Conservation (phyloP, 2,329 filamentous ascomycete genomes). For the Ceratocystis albifundus region DNA sequence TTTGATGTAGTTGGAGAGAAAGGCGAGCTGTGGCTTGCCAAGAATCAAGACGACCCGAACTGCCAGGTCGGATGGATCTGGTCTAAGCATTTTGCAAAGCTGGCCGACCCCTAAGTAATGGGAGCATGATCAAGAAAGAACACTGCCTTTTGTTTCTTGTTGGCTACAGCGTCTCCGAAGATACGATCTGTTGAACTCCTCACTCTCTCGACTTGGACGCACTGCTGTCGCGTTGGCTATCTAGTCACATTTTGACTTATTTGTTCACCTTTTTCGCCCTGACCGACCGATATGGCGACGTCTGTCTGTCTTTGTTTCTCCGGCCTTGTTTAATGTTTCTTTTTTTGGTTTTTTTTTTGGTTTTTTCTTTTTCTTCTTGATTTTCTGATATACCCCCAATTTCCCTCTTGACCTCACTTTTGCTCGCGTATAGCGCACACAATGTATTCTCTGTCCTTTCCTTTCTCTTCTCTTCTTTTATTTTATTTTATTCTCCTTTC, state of each 20-base stretch:
- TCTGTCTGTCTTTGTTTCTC: background rate
- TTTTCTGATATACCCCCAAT: slow-evolving; percentile 10
- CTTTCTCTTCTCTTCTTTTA: background rate
- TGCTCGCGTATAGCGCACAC: background rate
- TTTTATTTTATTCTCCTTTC: background rate
- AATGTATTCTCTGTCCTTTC: background rate
- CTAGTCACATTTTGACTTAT: background rate
- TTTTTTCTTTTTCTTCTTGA: too few relatives aligned
- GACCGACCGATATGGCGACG: background rate
- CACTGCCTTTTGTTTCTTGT: too few relatives aligned
- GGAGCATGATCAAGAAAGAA: background rate
- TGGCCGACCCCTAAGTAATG: slow-evolving; percentile 39
- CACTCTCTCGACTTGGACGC: background rate
- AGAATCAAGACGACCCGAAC: slow-evolving; percentile 82
- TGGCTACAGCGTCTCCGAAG: too few relatives aligned
- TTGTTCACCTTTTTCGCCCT: background rate
- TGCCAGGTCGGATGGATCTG: slow-evolving; percentile 91
- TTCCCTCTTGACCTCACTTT: background rate
- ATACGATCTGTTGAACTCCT: background rate
- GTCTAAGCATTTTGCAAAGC: slow-evolving; percentile 88
- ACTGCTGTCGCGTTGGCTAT: background rate
- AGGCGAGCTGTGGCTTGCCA: slow-evolving; percentile 92
- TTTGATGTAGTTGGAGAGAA: slow-evolving; percentile 93
- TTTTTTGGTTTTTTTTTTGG: too few relatives aligned
- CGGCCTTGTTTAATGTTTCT: background rate